Evolutionary conservation across 2,329 filamentous ascomycete genomes (phyloP), one percentile per base, ranked within the genome.

Genomic region (Colletotrichum sp.): DNA sequence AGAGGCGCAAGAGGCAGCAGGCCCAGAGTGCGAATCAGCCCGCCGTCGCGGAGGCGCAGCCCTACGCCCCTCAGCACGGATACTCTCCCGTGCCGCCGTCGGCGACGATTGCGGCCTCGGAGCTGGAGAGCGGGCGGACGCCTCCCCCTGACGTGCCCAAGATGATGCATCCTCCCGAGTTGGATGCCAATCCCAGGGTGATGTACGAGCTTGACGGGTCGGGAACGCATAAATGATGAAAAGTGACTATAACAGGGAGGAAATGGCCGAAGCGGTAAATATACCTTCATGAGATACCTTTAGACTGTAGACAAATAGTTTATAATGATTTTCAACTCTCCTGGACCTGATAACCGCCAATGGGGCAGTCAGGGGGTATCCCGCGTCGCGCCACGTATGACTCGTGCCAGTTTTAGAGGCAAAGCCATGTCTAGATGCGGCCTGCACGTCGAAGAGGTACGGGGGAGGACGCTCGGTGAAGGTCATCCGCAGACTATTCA

Each of bases 1-100:
- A 85, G 26, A 84, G 84, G 30, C 82, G 79, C 59, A 86, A 81
- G 69, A 81, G 83, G 74, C 81, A 81, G 74, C 81, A 81, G 52
- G 69, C 77, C n/a, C 64, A 78, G 59, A 30, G 59, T 24, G 57
- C 24, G 10, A 55, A 65, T 6, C 52, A 44, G 7, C 76, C 74
- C 9, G 70, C 76, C 39, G 30, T 79, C 15, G 66, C 68, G 34
- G 55, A 75, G 72, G 69, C 78, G 36, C 52, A 74, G 3, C 39
- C 64, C 4, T 63, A 72, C 32, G 26, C 26, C 24, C 44, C 24
- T 59, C 64, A 76, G 24, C 74, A 76, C 21, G 59, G 10, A 4
- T 74, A 74, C 49, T 66, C 70, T 6, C 64, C 64, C 2, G 71
- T 66, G 15, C 69, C 72, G 24, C 49, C 69, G 28, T 69, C 75